Conservation (phyloP, 2,329 filamentous ascomycete species). For the Parasarocladium wereldwijsianum region DNA sequence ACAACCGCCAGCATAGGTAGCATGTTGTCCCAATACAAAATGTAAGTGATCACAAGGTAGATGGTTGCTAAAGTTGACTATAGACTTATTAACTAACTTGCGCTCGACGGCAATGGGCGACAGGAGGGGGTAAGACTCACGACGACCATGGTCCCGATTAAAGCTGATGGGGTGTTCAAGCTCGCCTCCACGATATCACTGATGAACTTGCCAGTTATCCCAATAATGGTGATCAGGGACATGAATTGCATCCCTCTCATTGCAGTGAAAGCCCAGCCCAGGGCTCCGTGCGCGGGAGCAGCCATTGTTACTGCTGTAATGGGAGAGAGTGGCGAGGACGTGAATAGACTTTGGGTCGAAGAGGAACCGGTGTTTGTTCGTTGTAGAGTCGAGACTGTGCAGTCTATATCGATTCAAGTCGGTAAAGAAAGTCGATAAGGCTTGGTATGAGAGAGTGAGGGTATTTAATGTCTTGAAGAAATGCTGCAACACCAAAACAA, state of each 20-base stretch:
- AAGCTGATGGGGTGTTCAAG: constrained; percentile 51
- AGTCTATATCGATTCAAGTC: too few species aligned
- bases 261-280: constrained; percentile 66
- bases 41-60: constrained; percentile 67
- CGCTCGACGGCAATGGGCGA: not conserved
- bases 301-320: too few species aligned
- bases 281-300: constrained; percentile 46
- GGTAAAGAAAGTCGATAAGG: too few species aligned
- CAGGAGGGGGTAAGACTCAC: constrained; percentile 36
- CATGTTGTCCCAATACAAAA: constrained; percentile 64
- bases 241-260: constrained; percentile 57
- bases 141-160: constrained; percentile 66
- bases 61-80: constrained; percentile 45
- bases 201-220: constrained; percentile 72
- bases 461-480: too few species aligned
- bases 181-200: constrained; percentile 54
- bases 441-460: too few species aligned
- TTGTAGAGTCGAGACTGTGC: too few species aligned
- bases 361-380: too few species aligned
- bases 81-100: not conserved
- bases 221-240: constrained; percentile 62
- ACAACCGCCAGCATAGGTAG: constrained; percentile 60
- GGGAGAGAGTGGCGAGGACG: too few species aligned
- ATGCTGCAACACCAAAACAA: too few species aligned
- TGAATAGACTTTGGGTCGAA: too few species aligned